Evolutionary conservation across 352 stramenopile genomes (phyloP), one percentile per base, ranked within the genome.

Genomic region (Globisporangium canariense): DNA sequence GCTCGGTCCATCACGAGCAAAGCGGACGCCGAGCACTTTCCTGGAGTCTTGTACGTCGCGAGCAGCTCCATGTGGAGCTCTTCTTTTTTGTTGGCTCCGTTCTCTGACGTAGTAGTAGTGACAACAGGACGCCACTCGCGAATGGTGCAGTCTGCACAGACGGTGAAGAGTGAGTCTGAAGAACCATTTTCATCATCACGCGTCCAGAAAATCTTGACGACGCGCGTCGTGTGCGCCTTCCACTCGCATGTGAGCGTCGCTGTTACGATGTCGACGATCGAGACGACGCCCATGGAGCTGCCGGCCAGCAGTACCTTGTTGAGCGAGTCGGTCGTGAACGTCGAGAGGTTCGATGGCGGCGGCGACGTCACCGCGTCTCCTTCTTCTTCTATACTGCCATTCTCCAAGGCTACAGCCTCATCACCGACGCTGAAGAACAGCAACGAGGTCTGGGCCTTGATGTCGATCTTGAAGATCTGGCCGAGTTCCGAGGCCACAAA

Each of bases 121-220:
- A 73, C 38, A n/a, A 52, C 52, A 45, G 73, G 59, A 4, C 62
- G 67, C 84, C 86, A 96, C 62, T 94, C 86, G 41, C 62, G 60
- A 8, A 96, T 69, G n/a, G 67, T 67, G 1, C 86, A 79, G 45
- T 84, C 83, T 6, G 81, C 79, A 51, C 71, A 79, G 57, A 81
- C 81, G 7, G 87, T 78, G 59, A 93, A 83, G 1, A 94, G 59
- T 30, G 78, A 75, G 46, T 64, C 43, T 3, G 70, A 43, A 13
- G 20, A 13, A 2, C 36, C 50, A 32, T 56, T 57, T 28, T 4
- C 9, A 5, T 28, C 60, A 6, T 38, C 47, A 10, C 38, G 52
- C 7, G 78, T 47, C 81, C 83, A 93, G 76, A 81, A 86, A 36
- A 94, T 72, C 60, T 90, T 91, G 73, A 94, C 83, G 58, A 93